Evolutionary conservation across 768 basidiomycete genomes (phyloP).

Genomic region (Suillus hirtellus): DNA sequence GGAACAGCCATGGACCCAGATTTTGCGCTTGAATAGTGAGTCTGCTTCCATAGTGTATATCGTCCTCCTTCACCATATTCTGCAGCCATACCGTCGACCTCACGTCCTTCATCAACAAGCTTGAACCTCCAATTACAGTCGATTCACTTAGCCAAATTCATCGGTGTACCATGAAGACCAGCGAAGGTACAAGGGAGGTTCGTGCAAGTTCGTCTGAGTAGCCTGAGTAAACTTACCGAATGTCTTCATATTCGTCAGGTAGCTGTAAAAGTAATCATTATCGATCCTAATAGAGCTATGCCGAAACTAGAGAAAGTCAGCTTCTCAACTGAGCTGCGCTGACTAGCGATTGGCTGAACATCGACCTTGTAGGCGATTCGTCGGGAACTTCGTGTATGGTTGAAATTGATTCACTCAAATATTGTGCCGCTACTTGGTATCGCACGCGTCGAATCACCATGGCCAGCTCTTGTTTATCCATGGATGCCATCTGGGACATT

Average conservation of each 20-base stretch:
- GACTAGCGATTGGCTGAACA: background rate
- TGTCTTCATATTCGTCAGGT: background rate
- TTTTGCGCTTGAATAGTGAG: background rate
- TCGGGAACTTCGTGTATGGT: conserved; percentile 25
- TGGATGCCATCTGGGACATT: conserved; percentile 10
- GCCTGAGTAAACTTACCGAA: background rate
- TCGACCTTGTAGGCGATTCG: conserved; percentile 14
- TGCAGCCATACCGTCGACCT: background rate
- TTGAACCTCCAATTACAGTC: background rate
- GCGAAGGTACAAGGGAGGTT: background rate
- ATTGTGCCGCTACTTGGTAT: conserved; percentile 23
- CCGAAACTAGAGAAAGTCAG: background rate
- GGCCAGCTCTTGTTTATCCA: background rate
- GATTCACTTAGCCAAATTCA: background rate
- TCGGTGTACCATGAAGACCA: background rate
- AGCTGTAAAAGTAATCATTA: background rate
- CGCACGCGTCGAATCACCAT: conserved; percentile 2
- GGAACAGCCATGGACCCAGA: background rate
- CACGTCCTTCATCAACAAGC: background rate
- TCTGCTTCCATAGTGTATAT: background rate
- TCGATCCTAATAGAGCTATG: background rate
- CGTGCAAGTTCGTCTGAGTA: background rate
- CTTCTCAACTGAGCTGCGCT: background rate
- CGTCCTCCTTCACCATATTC: background rate
- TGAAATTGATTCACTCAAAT: conserved; percentile 19